Evolutionary conservation across 75 land plant genomes (phyloP).

Genomic region (Gnetum montanum): DNA sequence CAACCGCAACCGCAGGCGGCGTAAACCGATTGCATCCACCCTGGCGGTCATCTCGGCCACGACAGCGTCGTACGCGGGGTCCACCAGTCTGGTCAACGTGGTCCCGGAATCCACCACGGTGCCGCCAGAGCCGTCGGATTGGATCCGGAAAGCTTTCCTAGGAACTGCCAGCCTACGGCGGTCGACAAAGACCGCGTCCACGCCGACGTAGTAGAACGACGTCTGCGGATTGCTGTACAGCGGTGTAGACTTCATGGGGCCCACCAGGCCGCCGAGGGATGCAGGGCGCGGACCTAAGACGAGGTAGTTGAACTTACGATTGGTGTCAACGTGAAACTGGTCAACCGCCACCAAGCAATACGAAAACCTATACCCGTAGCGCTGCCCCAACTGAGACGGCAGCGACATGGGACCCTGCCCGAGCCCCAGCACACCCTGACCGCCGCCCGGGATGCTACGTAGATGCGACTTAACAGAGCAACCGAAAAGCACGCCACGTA

Average conservation of each 20-base stretch:
- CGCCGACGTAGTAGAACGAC: slow-evolving; percentile 44
- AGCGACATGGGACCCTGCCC: slow-evolving; percentile 62
- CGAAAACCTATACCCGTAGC: slow-evolving; percentile 42
- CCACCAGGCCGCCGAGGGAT: background rate
- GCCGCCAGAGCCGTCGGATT: slow-evolving; percentile 46
- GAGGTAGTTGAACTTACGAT: slow-evolving; percentile 34
- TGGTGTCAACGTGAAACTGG: slow-evolving; percentile 26
- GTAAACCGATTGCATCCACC: no score
- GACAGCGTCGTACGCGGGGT: slow-evolving; percentile 31
- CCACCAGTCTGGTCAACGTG: slow-evolving; percentile 35
- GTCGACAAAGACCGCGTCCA: slow-evolving; percentile 21
- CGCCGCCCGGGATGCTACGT: slow-evolving; percentile 30
- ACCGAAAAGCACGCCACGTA: slow-evolving; percentile 29
- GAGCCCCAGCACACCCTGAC: slow-evolving; percentile 56
- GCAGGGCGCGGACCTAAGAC: slow-evolving; percentile 25
- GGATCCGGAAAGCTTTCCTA: slow-evolving; percentile 33
- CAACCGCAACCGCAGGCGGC: no score
- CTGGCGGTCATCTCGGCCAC: no score
- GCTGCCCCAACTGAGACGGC: slow-evolving; percentile 44
- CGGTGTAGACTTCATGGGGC: slow-evolving; percentile 38
- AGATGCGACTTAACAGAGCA: slow-evolving; percentile 44
- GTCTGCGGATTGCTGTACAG: slow-evolving; percentile 31
- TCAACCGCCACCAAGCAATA: slow-evolving; percentile 55
- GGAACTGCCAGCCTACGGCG: slow-evolving; percentile 19
- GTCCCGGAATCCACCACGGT: slow-evolving; percentile 67